A percentile compares a stretch with the other conserved stretches of the same genome.
These are phyloP conservation scores for Colletotrichum kahawae DNA, from an alignment of 2,329 filamentous ascomycete species.

Conservation along the genomic window DNA sequence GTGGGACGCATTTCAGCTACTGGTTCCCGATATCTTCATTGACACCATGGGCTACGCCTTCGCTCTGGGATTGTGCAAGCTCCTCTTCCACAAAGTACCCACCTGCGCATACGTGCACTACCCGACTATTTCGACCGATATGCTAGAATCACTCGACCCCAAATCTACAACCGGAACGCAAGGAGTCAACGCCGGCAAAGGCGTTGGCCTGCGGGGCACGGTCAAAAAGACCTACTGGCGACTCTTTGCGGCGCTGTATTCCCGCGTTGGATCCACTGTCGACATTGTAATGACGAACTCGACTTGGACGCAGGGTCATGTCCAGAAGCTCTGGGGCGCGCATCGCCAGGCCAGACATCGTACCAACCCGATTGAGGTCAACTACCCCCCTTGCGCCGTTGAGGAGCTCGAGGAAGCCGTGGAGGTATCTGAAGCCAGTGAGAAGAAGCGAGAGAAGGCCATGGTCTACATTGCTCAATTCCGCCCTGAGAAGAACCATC, in stretches of 20 bases:
- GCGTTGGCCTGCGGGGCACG: conserved; percentile 71
- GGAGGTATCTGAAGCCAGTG: conserved; percentile 71
- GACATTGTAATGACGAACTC: conserved; percentile 99
- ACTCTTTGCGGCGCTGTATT: conserved; percentile 82
- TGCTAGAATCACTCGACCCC: conserved; percentile 84
- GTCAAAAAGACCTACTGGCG: conserved; percentile 87
- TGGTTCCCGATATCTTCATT: conserved; percentile 92
- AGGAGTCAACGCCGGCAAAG: conserved; percentile 85
- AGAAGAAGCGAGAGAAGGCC: conserved; percentile 71
- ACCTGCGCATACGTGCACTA: conserved; percentile 97
- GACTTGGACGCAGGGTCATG: conserved; percentile 88
- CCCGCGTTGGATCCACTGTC: conserved; percentile 79
- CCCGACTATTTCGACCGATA: conserved; percentile 97
- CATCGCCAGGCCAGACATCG: conserved; percentile 49
- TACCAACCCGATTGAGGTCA: conserved; percentile 67
- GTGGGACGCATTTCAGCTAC: conserved; percentile 89
- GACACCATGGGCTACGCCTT: conserved; percentile 99
- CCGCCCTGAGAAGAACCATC: conserved; percentile 95
- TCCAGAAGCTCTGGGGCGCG: conserved; percentile 79
- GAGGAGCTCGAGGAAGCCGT: conserved; percentile 80
- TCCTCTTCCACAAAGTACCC: conserved; percentile 79
- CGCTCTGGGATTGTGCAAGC: conserved; percentile 79
- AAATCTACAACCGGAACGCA: conserved; percentile 60
- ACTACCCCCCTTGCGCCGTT: conserved; percentile 94
- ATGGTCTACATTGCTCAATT: conserved; percentile 97